Conservation (phyloP, 768 basidiomycete species). For the Mycena leptocephala region DNA sequence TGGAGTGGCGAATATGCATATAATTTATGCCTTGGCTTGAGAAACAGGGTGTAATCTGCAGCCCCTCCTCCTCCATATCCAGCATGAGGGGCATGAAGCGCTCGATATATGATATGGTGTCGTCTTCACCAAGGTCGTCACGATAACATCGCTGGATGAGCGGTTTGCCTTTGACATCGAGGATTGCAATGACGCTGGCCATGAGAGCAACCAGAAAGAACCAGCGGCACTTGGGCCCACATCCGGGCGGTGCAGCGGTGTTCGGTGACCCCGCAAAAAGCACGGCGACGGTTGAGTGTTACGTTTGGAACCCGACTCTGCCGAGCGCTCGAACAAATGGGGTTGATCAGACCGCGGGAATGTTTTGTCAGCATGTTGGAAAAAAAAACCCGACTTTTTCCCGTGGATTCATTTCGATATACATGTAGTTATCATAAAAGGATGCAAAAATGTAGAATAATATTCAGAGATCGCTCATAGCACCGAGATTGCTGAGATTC, state of each 20-base stretch:
- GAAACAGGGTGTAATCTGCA: slow-evolving; percentile 97
- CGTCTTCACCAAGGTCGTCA: slow-evolving; percentile 81
- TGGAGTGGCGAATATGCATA: slow-evolving; percentile 98
- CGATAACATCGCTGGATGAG: slow-evolving; percentile 97
- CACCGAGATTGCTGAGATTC: background rate
- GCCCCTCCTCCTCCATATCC: slow-evolving; percentile 97
- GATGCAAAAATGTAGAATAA: background rate
- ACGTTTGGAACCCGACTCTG: background rate
- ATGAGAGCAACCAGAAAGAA: slow-evolving; percentile 42
- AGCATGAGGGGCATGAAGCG: slow-evolving; percentile 94
- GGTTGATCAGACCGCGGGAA: background rate
- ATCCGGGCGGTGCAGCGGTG: background rate
- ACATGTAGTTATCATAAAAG: too few species aligned
- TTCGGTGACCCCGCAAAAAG: background rate
- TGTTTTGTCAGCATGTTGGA: too few species aligned
- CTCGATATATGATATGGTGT: slow-evolving; percentile 85
- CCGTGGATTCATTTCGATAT: too few species aligned
- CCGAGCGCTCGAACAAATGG: background rate
- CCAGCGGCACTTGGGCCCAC: background rate
- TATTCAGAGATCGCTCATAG: background rate
- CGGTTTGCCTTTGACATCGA: slow-evolving; percentile 98
- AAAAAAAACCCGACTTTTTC: too few species aligned
- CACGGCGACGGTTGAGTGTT: too few species aligned
- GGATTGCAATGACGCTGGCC: slow-evolving; percentile 88
- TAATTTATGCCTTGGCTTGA: slow-evolving; percentile 96